A percentile compares a stretch with the other conserved stretches of the same genome.
Evolutionary conservation across 2,329 filamentous ascomycete species (phyloP).

Genomic region (Calonectria montana): DNA sequence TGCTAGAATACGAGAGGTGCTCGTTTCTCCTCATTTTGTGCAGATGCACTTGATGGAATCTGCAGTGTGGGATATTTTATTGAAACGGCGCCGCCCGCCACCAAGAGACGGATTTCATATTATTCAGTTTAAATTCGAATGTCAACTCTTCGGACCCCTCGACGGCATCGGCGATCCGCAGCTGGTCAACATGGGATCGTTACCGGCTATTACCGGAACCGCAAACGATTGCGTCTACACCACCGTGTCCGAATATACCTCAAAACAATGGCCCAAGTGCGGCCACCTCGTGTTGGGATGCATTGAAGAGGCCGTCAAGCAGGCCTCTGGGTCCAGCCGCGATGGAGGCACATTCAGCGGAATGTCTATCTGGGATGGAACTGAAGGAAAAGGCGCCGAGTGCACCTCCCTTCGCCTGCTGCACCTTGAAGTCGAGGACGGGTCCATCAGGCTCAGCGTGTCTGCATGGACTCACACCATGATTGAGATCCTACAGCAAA

Average conservation of each 20-base stretch:
- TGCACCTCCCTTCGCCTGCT: constrained; percentile 48
- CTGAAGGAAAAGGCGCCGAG: constrained; percentile 35
- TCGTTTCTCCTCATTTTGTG: constrained; percentile 50
- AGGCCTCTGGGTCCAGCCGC: constrained; percentile 39
- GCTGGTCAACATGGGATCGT: constrained; percentile 42
- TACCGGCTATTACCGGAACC: constrained; percentile 50
- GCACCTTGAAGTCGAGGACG: constrained; percentile 50
- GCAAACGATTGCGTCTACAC: constrained; percentile 47
- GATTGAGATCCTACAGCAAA: constrained; percentile 51
- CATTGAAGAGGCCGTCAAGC: constrained; percentile 47
- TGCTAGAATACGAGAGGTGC: constrained; percentile 41
- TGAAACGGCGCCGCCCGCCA: constrained; percentile 45
- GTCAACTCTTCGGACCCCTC: constrained; percentile 45
- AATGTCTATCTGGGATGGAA: constrained; percentile 52
- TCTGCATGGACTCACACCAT: constrained; percentile 50
- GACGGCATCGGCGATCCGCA: constrained; percentile 45
- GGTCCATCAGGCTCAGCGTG: constrained; percentile 46
- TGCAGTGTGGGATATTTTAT: constrained; percentile 49
- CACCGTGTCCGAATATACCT: constrained; percentile 48
- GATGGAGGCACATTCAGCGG: constrained; percentile 43
- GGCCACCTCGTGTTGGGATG: constrained; percentile 45
- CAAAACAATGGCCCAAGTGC: constrained; percentile 47
- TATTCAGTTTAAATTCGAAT: constrained; percentile 51
- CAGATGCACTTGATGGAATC: constrained; percentile 53
- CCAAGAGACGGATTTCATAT: constrained; percentile 50